A percentile compares a stretch with the other conserved stretches of the same genome.
phyloP scores from a whole-genome alignment of 805 yeast species.

The Zygosaccharomyces siamensis region DNA sequence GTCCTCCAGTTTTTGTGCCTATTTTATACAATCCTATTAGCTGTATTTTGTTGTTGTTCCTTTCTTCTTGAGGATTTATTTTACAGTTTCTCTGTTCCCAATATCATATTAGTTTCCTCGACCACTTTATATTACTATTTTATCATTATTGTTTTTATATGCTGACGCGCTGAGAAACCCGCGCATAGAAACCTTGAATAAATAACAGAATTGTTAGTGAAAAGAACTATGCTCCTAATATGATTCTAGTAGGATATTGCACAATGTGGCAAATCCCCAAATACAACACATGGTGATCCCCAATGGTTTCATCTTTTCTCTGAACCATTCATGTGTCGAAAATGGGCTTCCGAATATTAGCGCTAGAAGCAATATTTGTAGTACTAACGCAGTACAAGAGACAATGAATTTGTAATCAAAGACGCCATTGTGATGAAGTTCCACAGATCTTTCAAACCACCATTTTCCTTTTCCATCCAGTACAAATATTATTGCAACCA shows the following conservation, averaged over 20 bases:
- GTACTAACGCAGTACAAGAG: constrained; percentile 23
- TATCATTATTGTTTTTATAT: neutral
- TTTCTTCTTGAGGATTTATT: neutral
- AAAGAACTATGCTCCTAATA: constrained; percentile 2
- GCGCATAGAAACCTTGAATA: neutral
- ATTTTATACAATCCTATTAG: neutral
- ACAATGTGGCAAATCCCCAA: constrained; percentile 27
- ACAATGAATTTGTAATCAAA: constrained; percentile 24
- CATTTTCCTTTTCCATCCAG: constrained; percentile 15
- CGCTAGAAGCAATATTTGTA: constrained; percentile 21
- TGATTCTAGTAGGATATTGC: constrained; percentile 26
- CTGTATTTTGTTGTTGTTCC: neutral
- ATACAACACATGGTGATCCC: constrained; percentile 27
- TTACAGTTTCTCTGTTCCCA: neutral
- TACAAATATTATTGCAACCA: constrained; percentile 38
- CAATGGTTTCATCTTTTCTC: constrained; percentile 15
- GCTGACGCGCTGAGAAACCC: constrained; percentile 6
- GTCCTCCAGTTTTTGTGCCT: neutral
- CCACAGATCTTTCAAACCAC: constrained; percentile 26
- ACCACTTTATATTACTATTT: neutral
- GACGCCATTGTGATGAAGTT: constrained; percentile 13
- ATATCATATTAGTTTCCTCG: neutral
- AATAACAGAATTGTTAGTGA: neutral
- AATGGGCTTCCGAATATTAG: constrained; percentile 19
- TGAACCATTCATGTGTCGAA: constrained; percentile 10